A percentile compares a stretch with the other conserved stretches of the same genome.
Evolutionary conservation across 371 early-diverging fungal species (phyloP).

Genomic region (Apophysomyces elegans): DNA sequence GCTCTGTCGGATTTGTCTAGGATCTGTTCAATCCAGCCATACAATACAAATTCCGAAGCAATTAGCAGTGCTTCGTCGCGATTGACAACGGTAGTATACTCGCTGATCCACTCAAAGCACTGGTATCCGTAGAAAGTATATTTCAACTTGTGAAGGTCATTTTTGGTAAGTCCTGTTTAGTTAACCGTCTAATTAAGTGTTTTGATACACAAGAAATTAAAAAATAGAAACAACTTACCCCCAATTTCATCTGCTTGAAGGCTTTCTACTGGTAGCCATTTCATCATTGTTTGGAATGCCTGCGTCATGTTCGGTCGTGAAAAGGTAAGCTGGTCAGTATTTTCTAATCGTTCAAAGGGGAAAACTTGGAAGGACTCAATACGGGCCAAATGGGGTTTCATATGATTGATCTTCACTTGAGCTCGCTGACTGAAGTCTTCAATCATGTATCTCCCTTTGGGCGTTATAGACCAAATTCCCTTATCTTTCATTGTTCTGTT

Average conservation of each 20-base stretch:
- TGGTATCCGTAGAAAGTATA: slow-evolving; percentile 46
- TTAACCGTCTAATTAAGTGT: slow-evolving; percentile 15
- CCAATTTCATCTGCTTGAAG: slow-evolving; percentile 51
- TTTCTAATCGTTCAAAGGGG: slow-evolving; percentile 40
- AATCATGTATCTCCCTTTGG: slow-evolving; percentile 58
- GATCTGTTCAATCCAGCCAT: slow-evolving; percentile 60
- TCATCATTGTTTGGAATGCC: slow-evolving; percentile 62
- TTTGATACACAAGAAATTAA: not conserved
- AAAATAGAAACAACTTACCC: slow-evolving; percentile 23
- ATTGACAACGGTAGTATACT: slow-evolving; percentile 62
- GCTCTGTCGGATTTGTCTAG: slow-evolving; percentile 45
- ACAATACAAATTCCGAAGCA: slow-evolving; percentile 58
- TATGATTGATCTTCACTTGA: slow-evolving; percentile 37
- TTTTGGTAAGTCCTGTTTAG: slow-evolving; percentile 27
- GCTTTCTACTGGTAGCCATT: slow-evolving; percentile 42
- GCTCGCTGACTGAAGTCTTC: slow-evolving; percentile 48
- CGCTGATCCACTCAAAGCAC: slow-evolving; percentile 65
- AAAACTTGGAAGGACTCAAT: slow-evolving; percentile 35
- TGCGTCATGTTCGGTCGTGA: slow-evolving; percentile 53
- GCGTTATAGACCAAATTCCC: slow-evolving; percentile 54
- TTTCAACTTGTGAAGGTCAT: slow-evolving; percentile 23
- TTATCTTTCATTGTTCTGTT: slow-evolving; percentile 56
- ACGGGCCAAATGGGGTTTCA: slow-evolving; percentile 26
- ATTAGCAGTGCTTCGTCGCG: slow-evolving; percentile 61
- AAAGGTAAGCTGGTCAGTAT: slow-evolving; percentile 45